A percentile compares a stretch with the other conserved stretches of the same genome.
These are phyloP conservation scores for Fusarium marasasianum DNA, from an alignment of 2,329 filamentous ascomycete genomes.

Conservation along the genomic window DNA sequence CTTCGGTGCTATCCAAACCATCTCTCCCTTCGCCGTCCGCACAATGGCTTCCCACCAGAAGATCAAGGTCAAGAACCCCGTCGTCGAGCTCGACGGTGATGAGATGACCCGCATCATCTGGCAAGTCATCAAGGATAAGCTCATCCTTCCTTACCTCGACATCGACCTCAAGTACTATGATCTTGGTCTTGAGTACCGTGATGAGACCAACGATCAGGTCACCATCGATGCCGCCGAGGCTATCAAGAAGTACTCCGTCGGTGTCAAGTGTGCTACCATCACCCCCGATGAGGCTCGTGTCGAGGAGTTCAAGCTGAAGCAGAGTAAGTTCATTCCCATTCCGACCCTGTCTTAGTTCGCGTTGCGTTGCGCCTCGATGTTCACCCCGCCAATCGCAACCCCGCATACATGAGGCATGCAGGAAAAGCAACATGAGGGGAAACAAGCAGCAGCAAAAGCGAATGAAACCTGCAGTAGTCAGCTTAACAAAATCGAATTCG, in stretches of 20 bases:
- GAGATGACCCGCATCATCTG: conserved; percentile 99
- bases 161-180: conserved; percentile 99
- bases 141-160: conserved; percentile 95
- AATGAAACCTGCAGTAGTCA: conserved; percentile 21
- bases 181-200: conserved; percentile 90
- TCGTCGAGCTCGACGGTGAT: conserved; percentile 95
- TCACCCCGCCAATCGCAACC: conserved; percentile 34
- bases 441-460: conserved; percentile 9
- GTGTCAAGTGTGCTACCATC: conserved; percentile 99
- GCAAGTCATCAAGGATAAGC: conserved; percentile 99
- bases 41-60: conserved; percentile 73
- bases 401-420: conserved; percentile 38
- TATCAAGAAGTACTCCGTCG: conserved; percentile 98
- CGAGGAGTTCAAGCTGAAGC: conserved; percentile 98
- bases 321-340: conserved; percentile 70
- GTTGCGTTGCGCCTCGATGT: conserved; percentile 30
- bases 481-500: conserved; percentile 11
- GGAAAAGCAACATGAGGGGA: conserved; percentile 14
- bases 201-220: conserved; percentile 96
- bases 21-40: conserved; percentile 71
- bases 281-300: conserved; percentile 97
- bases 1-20: conserved; percentile 55
- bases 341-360: conserved; percentile 2
- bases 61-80: conserved; percentile 99
- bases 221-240: conserved; percentile 95